These are phyloP conservation scores for Botrytis aclada DNA, from an alignment of 2,329 filamentous ascomycete genomes.

Conservation along the genomic window DNA sequence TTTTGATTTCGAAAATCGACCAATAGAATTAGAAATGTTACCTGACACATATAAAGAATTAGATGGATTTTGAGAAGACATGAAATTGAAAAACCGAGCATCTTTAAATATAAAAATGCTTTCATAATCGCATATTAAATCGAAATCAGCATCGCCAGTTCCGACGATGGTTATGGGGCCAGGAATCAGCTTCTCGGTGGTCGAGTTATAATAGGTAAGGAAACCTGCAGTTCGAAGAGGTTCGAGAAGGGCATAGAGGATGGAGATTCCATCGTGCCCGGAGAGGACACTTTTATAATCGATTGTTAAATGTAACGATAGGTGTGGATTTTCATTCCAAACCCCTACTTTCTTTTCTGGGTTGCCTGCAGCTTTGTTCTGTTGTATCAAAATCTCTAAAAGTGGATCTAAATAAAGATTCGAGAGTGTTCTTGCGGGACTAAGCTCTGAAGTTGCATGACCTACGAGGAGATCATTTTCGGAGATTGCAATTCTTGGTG, in stretches of 20 bases:
- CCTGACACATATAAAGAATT: constrained; percentile 35
- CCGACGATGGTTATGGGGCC: constrained; percentile 49
- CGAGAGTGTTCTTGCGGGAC: constrained; percentile 50
- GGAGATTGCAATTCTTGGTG: not conserved
- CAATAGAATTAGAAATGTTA: constrained; percentile 16
- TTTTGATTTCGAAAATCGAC: constrained; percentile 20
- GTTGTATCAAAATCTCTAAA: constrained; percentile 50
- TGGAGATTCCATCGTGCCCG: constrained; percentile 35
- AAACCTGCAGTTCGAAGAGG: constrained; percentile 43
- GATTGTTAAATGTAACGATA: constrained; percentile 44
- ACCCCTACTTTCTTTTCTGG: constrained; percentile 24
- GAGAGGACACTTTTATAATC: constrained; percentile 47
- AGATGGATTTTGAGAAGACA: constrained; percentile 13
- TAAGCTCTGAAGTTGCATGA: constrained; percentile 52
- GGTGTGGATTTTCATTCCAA: constrained; percentile 24
- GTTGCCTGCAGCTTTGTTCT: constrained; percentile 39
- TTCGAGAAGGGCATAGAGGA: constrained; percentile 42
- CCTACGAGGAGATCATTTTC: constrained; percentile 48
- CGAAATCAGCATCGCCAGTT: constrained; percentile 48
- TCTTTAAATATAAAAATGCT: constrained; percentile 49
- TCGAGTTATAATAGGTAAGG: constrained; percentile 41
- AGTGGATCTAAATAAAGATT: constrained; percentile 60
- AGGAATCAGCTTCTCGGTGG: constrained; percentile 24
- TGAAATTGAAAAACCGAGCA: constrained; percentile 40
- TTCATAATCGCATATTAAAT: constrained; percentile 33